These are phyloP conservation scores for Ceratobasidium sp. DNA, from an alignment of 1,284 basidiomycete species.

Conservation along the genomic window DNA sequence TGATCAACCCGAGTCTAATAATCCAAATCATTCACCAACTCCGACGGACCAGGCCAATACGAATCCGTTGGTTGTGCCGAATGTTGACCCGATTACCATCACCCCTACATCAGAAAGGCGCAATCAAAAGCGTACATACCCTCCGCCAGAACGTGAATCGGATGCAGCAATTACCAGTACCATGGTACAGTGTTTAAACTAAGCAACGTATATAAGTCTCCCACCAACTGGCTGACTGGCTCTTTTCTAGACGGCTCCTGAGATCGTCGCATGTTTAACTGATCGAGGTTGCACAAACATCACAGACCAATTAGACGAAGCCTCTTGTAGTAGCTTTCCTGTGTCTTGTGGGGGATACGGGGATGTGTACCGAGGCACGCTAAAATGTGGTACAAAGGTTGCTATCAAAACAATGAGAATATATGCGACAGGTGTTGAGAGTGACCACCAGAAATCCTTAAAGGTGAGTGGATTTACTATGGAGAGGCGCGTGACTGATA, in stretches of 20 bases:
- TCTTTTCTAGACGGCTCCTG: neutral
- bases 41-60: conserved; percentile 51
- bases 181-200: neutral
- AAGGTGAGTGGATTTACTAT: neutral
- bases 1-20: conserved; percentile 55
- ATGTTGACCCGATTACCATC: no score
- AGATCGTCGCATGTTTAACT: neutral
- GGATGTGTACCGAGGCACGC: neutral
- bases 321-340: neutral
- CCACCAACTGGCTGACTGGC: no score
- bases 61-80: no score
- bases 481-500: neutral
- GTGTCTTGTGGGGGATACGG: neutral
- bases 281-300: neutral
- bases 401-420: conserved; percentile 3
- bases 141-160: no score
- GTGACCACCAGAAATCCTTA: neutral
- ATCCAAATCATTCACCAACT: conserved; percentile 51
- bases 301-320: neutral
- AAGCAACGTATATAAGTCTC: neutral
- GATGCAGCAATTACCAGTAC: no score
- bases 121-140: no score
- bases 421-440: neutral
- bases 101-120: no score
- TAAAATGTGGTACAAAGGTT: neutral